Percentiles rank a stretch among this genome's conserved stretches.
Conservation (phyloP, 1,284 basidiomycete species). For the Trametes sp. region DNA sequence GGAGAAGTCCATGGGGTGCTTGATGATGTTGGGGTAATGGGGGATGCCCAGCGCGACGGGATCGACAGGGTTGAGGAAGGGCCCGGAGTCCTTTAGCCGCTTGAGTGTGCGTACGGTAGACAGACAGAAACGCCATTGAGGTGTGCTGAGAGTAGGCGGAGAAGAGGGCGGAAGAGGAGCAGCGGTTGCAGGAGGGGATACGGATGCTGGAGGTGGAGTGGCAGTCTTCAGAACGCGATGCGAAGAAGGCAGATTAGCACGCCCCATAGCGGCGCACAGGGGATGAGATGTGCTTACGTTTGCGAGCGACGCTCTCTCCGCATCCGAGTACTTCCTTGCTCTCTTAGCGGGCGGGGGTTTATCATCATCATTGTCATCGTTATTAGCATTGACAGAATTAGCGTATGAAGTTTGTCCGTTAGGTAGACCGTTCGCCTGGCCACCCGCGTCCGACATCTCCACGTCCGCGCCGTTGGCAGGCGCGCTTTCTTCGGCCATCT, state of each 20-base stretch:
- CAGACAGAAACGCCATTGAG: slow-evolving; percentile 85
- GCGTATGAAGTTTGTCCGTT: slow-evolving; percentile 52
- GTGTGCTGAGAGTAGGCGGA: slow-evolving; percentile 56
- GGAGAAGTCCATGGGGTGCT: slow-evolving; percentile 94
- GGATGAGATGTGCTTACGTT: slow-evolving; percentile 64
- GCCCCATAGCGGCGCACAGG: slow-evolving; percentile 57
- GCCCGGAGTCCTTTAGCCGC: slow-evolving; percentile 84
- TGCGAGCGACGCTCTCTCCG: slow-evolving; percentile 59
- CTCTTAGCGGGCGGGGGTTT: slow-evolving; percentile 77
- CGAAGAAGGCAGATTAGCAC: slow-evolving; percentile 57
- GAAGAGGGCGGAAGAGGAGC: slow-evolving; percentile 31
- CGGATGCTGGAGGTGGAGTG: slow-evolving; percentile 62
- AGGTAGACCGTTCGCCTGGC: slow-evolving; percentile 41
- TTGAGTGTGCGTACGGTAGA: slow-evolving; percentile 86
- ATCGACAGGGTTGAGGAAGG: slow-evolving; percentile 93
- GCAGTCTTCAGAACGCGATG: slow-evolving; percentile 64
- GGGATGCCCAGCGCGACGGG: slow-evolving; percentile 90
- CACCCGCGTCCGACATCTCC: slow-evolving; percentile 54
- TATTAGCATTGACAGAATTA: slow-evolving; percentile 46
- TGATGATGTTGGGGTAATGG: slow-evolving; percentile 90
- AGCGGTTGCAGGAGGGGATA: slow-evolving; percentile 38
- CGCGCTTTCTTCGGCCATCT: slow-evolving; percentile 50
- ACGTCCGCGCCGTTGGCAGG: slow-evolving; percentile 49
- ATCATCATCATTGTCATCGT: slow-evolving; percentile 59
- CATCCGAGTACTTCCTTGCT: slow-evolving; percentile 60